These are phyloP conservation scores for Botrytis byssoidea DNA, from an alignment of 2,329 filamentous ascomycete genomes.

Conservation along the genomic window DNA sequence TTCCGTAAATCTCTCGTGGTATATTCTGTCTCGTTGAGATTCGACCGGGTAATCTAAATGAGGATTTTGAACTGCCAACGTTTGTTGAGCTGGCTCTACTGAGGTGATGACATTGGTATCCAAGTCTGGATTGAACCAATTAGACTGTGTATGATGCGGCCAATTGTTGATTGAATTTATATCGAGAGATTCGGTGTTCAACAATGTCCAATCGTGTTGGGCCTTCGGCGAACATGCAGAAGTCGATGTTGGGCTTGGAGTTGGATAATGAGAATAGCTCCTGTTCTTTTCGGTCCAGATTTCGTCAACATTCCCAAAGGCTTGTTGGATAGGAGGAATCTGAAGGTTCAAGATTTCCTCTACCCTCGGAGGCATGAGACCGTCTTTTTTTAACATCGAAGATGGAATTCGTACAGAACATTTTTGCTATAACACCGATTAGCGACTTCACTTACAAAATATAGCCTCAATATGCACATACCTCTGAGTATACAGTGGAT, in stretches of 20 bases:
- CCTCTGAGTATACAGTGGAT: background rate
- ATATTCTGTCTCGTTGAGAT: background rate
- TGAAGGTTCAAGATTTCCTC: background rate
- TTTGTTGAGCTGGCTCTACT: slow-evolving; percentile 5
- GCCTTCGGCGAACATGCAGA: background rate
- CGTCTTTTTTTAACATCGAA: slow-evolving; percentile 8
- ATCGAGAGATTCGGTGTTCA: background rate
- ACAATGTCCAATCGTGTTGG: background rate
- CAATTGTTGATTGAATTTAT: slow-evolving; percentile 2
- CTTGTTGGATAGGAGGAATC: background rate
- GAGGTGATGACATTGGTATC: background rate
- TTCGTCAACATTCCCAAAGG: background rate
- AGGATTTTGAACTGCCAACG: background rate
- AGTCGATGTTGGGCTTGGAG: slow-evolving; percentile 9
- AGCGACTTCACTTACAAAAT: background rate
- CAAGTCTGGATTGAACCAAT: background rate
- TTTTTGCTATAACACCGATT: background rate
- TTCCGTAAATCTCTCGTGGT: background rate
- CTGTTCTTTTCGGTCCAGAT: background rate
- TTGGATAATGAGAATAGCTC: background rate
- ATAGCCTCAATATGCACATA: background rate
- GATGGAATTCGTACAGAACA: slow-evolving; percentile 9
- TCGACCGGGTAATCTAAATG: background rate
- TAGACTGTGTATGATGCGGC: background rate
- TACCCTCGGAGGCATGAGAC: background rate